Evolutionary conservation across 2,329 filamentous ascomycete genomes (phyloP), one percentile per base, ranked within the genome.

Genomic region (Fusarium incarnatum): DNA sequence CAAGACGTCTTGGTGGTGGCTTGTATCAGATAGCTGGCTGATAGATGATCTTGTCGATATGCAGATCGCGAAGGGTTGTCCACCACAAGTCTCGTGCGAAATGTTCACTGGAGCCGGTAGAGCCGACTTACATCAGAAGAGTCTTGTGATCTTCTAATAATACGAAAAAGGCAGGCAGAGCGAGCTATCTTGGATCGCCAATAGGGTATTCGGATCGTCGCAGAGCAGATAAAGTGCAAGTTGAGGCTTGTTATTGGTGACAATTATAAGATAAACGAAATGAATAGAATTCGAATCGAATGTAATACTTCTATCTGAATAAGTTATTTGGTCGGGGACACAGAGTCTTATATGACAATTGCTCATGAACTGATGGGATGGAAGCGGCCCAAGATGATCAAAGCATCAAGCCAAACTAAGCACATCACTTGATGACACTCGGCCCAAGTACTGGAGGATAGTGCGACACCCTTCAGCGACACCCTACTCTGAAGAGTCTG

Each of bases 261-360:
- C 27, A 30, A 40, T 52, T 47, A 25, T 18, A 45, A 57, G 32
- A 61, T 48, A 22, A 52, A 52, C 42, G 52, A 48, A 34, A 49
- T 18, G 37, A 54, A 34, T n/a, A 45, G 57, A 56, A 55, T 28
- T n/a, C 48, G 34, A 32, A 32, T 8, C 13, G 34, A 68, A 55
- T 37, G 45, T 12, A 61, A 46, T 47, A 48, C 22, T 20, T 42
- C 30, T 56, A 56, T 32, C 20, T 55, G 41, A 57, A 34, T 41
- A 34, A 45, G 40, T 37, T 49, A 18, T 52, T 49, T 32, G 60
- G 71, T 48, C 60, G 73, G 73, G 70, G 64, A 42, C 30, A 67
- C 56, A 60, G 64, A 73, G 63, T 64, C 72, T 72, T 75, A 75
- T 75, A 75, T 72, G 66, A 60, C 45, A 64, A 58, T 56, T 67